Evolutionary conservation across 768 basidiomycete genomes (phyloP).

Genomic region (Leccinum variicolor): DNA sequence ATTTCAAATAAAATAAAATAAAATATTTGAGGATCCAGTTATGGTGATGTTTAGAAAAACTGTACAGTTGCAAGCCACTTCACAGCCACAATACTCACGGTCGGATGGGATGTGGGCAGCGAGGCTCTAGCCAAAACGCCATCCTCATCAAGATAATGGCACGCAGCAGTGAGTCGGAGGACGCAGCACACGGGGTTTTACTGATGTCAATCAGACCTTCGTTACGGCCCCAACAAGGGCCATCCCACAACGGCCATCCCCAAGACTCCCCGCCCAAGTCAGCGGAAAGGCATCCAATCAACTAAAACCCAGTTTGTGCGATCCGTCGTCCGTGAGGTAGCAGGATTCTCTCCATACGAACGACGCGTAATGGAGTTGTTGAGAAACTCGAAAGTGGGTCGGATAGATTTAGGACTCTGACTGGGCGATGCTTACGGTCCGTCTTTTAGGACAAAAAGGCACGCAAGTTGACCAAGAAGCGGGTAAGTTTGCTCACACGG

Average conservation of each 20-base stretch:
- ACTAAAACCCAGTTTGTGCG: slow-evolving; percentile 93
- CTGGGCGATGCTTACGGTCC: background rate
- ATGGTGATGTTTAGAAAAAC: slow-evolving; percentile 30
- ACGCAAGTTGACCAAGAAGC: slow-evolving; percentile 98
- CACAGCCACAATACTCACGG: slow-evolving; percentile 40
- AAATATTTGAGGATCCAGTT: slow-evolving; percentile 2
- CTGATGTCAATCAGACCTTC: slow-evolving; percentile 58
- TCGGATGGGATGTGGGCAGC: slow-evolving; percentile 9
- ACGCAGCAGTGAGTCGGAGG: slow-evolving; percentile 61
- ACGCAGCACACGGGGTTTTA: background rate
- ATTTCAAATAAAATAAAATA: background rate
- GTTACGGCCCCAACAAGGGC: slow-evolving; percentile 83
- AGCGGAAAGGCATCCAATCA: slow-evolving; percentile 90
- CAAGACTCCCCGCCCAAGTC: slow-evolving; percentile 71
- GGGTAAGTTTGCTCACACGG: slow-evolving; percentile 55
- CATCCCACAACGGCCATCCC: slow-evolving; percentile 84
- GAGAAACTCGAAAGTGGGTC: slow-evolving; percentile 90
- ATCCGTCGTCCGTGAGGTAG: slow-evolving; percentile 93
- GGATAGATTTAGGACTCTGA: background rate
- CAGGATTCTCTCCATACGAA: slow-evolving; percentile 97
- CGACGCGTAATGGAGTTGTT: slow-evolving; percentile 96
- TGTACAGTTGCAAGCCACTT: slow-evolving; percentile 60
- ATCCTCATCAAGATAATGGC: slow-evolving; percentile 64
- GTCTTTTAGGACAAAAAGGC: slow-evolving; percentile 91
- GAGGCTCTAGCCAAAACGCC: slow-evolving; percentile 18